Evolutionary conservation across 495 filamentous ascomycete species (phyloP).

Genomic region (Schizothecium vesticola): DNA sequence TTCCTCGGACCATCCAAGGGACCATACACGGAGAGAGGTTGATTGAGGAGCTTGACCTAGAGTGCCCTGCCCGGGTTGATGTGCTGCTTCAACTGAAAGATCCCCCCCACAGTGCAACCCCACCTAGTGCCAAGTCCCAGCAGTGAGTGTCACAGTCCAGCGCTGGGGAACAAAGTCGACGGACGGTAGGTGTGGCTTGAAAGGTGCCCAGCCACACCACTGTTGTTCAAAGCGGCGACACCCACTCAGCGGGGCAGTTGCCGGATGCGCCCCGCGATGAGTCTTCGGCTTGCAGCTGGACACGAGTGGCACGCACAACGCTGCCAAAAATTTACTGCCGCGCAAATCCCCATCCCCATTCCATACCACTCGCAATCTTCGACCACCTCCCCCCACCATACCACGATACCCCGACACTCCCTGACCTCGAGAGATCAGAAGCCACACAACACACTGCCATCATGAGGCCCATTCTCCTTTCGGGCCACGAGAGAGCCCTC

Average conservation of each 20-base stretch:
- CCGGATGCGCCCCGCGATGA: conserved; percentile 23
- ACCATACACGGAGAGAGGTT: neutral
- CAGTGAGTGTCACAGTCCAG: neutral
- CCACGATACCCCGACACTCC: neutral
- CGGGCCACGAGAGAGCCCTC: conserved; percentile 97
- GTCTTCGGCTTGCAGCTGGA: neutral
- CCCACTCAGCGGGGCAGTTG: conserved; percentile 16
- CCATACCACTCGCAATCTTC: neutral
- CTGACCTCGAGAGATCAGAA: neutral
- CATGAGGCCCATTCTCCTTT: conserved; percentile 93
- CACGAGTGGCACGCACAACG: conserved; percentile 26
- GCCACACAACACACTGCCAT: conserved; percentile 20
- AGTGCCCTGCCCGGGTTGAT: neutral
- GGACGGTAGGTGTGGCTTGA: neutral
- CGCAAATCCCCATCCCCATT: conserved; percentile 3
- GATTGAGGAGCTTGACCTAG: too few species aligned
- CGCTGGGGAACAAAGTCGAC: neutral
- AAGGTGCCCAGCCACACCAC: neutral
- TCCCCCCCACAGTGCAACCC: neutral
- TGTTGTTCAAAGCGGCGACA: neutral
- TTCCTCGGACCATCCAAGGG: neutral
- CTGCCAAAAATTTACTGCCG: conserved; percentile 29
- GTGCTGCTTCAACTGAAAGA: neutral
- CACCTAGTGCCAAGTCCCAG: neutral
- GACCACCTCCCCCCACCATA: conserved; percentile 3